Evolutionary conservation across 257 asterid species (phyloP).

Genomic region (Osmanthus fragrans): DNA sequence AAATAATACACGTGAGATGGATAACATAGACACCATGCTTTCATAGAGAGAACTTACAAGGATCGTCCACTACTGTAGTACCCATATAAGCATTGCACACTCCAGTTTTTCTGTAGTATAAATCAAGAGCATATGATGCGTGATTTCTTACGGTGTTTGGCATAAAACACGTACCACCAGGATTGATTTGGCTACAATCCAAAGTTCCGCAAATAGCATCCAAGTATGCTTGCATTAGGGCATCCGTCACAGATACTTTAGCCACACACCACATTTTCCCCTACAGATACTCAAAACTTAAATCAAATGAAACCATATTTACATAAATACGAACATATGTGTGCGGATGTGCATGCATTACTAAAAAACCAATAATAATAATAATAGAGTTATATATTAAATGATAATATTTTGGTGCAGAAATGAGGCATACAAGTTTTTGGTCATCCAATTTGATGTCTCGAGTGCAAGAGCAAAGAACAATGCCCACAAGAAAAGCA

Average conservation of each 20-base stretch:
- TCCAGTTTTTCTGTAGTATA: background rate
- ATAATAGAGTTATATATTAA: no score
- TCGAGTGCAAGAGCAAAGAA: background rate
- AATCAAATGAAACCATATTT: background rate
- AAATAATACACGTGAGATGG: background rate
- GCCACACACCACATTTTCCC: constrained; percentile 14
- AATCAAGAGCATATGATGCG: constrained; percentile 29
- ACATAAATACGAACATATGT: background rate
- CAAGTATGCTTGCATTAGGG: constrained; percentile 12
- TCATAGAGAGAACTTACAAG: constrained; percentile 14
- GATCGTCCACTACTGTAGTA: background rate
- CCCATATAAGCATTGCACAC: constrained; percentile 11
- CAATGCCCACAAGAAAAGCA: background rate
- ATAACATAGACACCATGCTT: background rate
- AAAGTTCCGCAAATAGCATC: constrained; percentile 15
- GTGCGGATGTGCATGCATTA: background rate
- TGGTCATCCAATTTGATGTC: background rate
- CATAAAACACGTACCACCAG: constrained; percentile 24
- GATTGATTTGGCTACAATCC: constrained; percentile 12
- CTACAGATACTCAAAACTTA: background rate
- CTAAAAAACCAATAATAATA: background rate
- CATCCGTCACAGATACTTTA: background rate
- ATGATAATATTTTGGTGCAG: background rate
- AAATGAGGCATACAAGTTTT: background rate
- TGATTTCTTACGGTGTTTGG: constrained; percentile 20